Conservation (phyloP, 495 filamentous ascomycete genomes). For the Saxispiralis lemnorum region DNA sequence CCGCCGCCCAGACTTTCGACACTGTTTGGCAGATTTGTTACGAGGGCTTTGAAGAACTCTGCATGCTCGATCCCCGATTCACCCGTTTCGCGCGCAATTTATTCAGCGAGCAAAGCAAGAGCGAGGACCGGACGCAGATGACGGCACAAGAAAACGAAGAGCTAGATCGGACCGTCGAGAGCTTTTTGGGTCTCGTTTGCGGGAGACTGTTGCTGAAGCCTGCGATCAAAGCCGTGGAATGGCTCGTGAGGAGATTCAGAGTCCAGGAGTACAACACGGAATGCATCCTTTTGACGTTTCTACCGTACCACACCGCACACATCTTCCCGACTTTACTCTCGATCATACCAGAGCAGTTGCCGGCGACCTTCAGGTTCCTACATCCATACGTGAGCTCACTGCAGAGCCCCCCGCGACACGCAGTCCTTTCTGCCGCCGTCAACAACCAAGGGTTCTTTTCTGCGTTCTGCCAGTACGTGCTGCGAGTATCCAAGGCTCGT, state of each 20-base stretch:
- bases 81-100: slow-evolving; percentile 47
- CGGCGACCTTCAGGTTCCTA: slow-evolving; percentile 64
- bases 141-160: slow-evolving; percentile 60
- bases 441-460: slow-evolving; percentile 54
- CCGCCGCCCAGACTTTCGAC: slow-evolving; percentile 72
- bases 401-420: slow-evolving; percentile 54
- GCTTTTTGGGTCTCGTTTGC: slow-evolving; percentile 62
- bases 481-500: slow-evolving; percentile 45
- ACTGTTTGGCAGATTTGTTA: slow-evolving; percentile 69
- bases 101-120: slow-evolving; percentile 83
- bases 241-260: slow-evolving; percentile 83
- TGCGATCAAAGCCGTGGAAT: slow-evolving; percentile 79
- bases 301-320: slow-evolving; percentile 75
- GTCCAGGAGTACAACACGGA: slow-evolving; percentile 79
- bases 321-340: slow-evolving; percentile 67
- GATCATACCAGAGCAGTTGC: slow-evolving; percentile 55
- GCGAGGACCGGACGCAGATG: slow-evolving; percentile 71
- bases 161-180: slow-evolving; percentile 57
- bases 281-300: slow-evolving; percentile 63
- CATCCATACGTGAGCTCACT: slow-evolving; percentile 63
- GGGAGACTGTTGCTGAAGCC: slow-evolving; percentile 65
- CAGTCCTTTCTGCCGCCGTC: slow-evolving; percentile 61
- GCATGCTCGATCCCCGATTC: slow-evolving; percentile 64
- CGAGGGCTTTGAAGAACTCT: slow-evolving; percentile 81
- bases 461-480: slow-evolving; percentile 53